Evolutionary conservation across 106 monocot species (phyloP), one percentile per base, ranked within the genome.

Genomic region (Apostasia shenzhenica): DNA sequence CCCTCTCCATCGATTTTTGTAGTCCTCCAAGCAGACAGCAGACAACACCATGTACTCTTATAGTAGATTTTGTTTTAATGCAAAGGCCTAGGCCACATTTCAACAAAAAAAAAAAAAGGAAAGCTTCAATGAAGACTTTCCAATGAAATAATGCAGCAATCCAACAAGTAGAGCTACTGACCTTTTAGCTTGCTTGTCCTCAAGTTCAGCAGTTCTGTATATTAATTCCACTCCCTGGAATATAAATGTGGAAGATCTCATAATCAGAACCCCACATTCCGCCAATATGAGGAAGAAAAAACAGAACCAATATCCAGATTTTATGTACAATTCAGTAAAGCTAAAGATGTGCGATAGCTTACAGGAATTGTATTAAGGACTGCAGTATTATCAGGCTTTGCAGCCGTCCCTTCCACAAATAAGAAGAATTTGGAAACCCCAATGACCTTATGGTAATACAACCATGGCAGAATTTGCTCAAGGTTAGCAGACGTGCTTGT

Each of bases 281-380:
- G 3, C 41, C 44, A 10, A 2, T 6, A 54, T 9, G 8, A 26
- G 0, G 26, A 26, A 26, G 26, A 26, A 26, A 26, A 26, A 26
- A 0, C 26, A 26, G 26, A 26, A 26, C 26, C 26, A 26, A 26
- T 26, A 26, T 26, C 26, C 26, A 26, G 26, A 26, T 26, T 26
- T 26, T 26, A 26, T 26, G 26, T 26, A 26, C 26, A 26, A 26
- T 41, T 2, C 1, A 3, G 8, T 48, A 46, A 45, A 3, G 14
- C 11, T 41, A 49, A 46, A 41, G n/a, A 67, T 40, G 14, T 3
- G 54, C 11, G 37, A 67, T 49, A 47, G 41, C 75, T 77, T 78
- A 93, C 93, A 65, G 83, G 89, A 66, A 93, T 93, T 11, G 93
- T 79, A 80, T 89, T 80, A 63, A 93, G 86, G 52, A 93, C 84